Conservation (phyloP, 2,329 filamentous ascomycete genomes). For the Cylindrodendrum hubeiense region DNA sequence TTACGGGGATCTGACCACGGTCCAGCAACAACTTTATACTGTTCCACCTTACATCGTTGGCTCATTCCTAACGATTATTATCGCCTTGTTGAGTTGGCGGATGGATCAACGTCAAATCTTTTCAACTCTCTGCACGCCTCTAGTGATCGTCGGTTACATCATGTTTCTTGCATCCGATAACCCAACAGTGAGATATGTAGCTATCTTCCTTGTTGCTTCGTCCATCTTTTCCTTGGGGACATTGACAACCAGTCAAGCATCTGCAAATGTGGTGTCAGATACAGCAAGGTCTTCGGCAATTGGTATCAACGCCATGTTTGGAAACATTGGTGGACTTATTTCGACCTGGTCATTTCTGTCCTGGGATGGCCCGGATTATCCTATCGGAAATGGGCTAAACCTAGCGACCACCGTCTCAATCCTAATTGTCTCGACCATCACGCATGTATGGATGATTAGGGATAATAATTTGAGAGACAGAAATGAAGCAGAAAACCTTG, state of each 20-base stretch:
- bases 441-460: background rate
- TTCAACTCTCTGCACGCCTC: constrained; percentile 63
- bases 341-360: background rate
- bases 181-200: constrained; percentile 65
- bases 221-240: background rate
- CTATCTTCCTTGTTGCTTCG: constrained; percentile 62
- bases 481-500: background rate
- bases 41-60: constrained; percentile 73
- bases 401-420: background rate
- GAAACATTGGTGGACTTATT: background rate
- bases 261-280: background rate
- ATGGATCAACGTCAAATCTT: constrained; percentile 65
- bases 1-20: constrained; percentile 64
- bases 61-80: constrained; percentile 67
- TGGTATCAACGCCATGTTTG: background rate
- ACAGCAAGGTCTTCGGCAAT: background rate
- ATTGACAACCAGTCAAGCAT: background rate
- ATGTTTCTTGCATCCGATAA: constrained; percentile 68
- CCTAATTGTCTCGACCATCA: background rate
- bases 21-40: constrained; percentile 71
- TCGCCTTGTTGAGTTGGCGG: constrained; percentile 66
- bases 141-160: constrained; percentile 72
- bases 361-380: background rate
- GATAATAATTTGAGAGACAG: background rate
- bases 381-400: background rate